Evolutionary conservation across 495 filamentous ascomycete genomes (phyloP), one percentile per base, ranked within the genome.

Genomic region (Neurospora sp.): DNA sequence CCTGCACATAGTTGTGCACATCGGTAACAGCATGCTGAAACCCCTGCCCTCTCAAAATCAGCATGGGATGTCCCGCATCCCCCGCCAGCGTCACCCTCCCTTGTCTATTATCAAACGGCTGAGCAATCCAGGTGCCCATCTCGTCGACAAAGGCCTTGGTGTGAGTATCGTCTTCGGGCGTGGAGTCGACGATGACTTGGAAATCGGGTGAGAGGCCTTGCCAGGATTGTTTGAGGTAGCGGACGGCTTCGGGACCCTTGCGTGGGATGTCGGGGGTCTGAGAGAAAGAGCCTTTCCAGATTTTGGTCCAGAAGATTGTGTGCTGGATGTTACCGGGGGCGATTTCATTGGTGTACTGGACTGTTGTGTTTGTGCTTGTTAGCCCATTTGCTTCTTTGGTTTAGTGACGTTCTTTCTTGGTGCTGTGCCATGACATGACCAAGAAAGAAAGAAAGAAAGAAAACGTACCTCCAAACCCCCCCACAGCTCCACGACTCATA

Each of bases 11-110:
- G 22, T 81, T 82, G 6, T 75, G 78, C 18, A 82, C 87, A 72
- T 87, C 86, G 0, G 74, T 68, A 12, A 88, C 77, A 40, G 81
- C 80, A 70, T 87, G 85, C 71, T 35, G 31, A 35, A 35, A 35
- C 31, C 31, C 31, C 31, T 35, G 31, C 4, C 31, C 31, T 35
- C 31, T 35, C 31, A 35, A 35, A 70, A 82, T 81, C 1, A 86
- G 82, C 88, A 89, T 89, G 0, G 86, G 84, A 77, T 90, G 88
- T 3, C 86, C 86, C 2, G 88, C 87, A 77, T 90, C 88, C 2
- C 88, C 87, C 0, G 82, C 86, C 44, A 89, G 72, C 18, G 86
- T 88, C 0, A 88, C 80, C 14, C 82, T 76, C 1, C 88, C 88
- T 2, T 75, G 79, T 2, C 74, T 78, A 47, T 82, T 89, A 75